A percentile compares a stretch with the other conserved stretches of the same genome.
Conservation (phyloP, 192 early-diverging fungal species). For the Umbelopsis ramanniana region DNA sequence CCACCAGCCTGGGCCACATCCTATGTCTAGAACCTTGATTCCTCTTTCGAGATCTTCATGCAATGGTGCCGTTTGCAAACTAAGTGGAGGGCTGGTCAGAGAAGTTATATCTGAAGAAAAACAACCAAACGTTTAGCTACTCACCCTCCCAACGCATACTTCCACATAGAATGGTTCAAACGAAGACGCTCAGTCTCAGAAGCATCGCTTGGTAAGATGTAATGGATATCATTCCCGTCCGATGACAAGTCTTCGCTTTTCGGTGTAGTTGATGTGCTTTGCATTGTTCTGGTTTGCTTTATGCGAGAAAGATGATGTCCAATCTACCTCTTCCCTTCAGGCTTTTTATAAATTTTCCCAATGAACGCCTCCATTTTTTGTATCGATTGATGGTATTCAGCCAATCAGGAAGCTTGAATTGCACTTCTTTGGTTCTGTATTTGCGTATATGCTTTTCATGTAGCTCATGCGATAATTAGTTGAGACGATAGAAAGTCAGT, state of each 20-base stretch:
- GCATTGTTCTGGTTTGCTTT: neutral
- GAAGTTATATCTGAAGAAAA: neutral
- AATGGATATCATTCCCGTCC: slow-evolving; percentile 22
- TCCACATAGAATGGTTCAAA: slow-evolving; percentile 35
- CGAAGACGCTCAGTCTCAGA: slow-evolving; percentile 33
- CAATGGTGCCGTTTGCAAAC: slow-evolving; percentile 31
- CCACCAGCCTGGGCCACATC: slow-evolving; percentile 46
- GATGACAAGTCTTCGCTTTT: neutral
- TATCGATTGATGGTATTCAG: neutral
- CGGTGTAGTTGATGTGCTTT: neutral
- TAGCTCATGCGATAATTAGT: too few relatives aligned
- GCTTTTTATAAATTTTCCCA: too few relatives aligned
- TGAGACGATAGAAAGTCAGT: too few relatives aligned
- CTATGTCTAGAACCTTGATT: slow-evolving; percentile 38
- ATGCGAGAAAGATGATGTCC: neutral
- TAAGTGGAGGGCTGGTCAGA: neutral
- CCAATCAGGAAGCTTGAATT: slow-evolving; percentile 1
- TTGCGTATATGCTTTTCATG: too few relatives aligned
- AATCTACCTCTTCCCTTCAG: neutral
- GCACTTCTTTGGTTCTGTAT: too few relatives aligned
- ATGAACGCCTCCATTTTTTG: too few relatives aligned
- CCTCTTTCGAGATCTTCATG: slow-evolving; percentile 34
- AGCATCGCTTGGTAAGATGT: slow-evolving; percentile 37
- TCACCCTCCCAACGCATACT: slow-evolving; percentile 27
- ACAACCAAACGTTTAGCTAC: neutral